Evolutionary conservation across 768 basidiomycete genomes (phyloP).

Genomic region (Sistotremastrum suecicum): DNA sequence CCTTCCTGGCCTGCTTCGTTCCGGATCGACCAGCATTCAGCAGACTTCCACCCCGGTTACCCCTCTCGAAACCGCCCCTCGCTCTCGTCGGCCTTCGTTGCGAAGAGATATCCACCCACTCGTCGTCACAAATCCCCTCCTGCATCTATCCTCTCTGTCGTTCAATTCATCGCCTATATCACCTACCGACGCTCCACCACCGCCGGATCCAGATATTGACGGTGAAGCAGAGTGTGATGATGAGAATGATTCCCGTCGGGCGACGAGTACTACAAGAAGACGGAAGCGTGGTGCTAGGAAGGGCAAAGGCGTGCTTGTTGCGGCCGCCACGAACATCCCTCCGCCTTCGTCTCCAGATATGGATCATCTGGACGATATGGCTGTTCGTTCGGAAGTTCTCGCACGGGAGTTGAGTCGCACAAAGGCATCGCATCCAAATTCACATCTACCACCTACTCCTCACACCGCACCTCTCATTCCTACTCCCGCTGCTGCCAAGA

Average conservation of each 20-base stretch:
- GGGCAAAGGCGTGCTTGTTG: slow-evolving; percentile 42
- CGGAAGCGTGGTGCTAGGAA: slow-evolving; percentile 79
- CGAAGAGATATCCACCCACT: too few relatives aligned
- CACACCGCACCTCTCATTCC: slow-evolving; percentile 26
- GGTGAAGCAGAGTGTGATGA: slow-evolving; percentile 19
- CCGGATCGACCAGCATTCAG: background rate
- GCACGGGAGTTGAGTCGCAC: slow-evolving; percentile 73
- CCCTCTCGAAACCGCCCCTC: too few relatives aligned
- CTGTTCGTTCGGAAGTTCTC: slow-evolving; percentile 66
- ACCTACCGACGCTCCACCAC: too few relatives aligned
- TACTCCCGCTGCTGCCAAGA: slow-evolving; percentile 33
- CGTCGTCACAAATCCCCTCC: too few relatives aligned
- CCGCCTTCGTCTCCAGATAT: background rate
- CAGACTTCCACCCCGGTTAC: background rate
- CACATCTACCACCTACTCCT: slow-evolving; percentile 11
- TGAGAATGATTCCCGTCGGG: slow-evolving; percentile 30
- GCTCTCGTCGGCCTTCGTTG: too few relatives aligned
- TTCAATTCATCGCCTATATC: too few relatives aligned
- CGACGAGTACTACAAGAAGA: slow-evolving; percentile 61
- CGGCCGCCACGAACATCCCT: slow-evolving; percentile 19
- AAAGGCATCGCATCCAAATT: slow-evolving; percentile 1
- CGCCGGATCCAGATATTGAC: slow-evolving; percentile 12
- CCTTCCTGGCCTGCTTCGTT: slow-evolving; percentile 57
- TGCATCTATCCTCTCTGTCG: too few relatives aligned
- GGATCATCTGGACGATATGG: slow-evolving; percentile 55